Evolutionary conservation across 495 filamentous ascomycete species (phyloP), one percentile per base, ranked within the genome.

Genomic region (Penicillium nucicola): DNA sequence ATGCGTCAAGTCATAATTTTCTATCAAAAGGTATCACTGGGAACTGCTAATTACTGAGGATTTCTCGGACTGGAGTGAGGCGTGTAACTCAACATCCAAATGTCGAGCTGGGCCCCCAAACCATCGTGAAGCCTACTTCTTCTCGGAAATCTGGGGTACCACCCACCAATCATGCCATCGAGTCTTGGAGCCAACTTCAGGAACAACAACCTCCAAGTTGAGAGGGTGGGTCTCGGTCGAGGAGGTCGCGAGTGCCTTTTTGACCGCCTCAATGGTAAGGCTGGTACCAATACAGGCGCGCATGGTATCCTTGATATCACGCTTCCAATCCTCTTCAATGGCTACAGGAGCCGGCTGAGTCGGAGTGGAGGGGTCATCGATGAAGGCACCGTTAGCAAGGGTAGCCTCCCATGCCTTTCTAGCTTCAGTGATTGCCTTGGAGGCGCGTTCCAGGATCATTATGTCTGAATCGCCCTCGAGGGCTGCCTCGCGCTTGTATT

Each of bases 91-190:
- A 28, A 8, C 25, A 28, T 9, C 25, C 6, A 28, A 9, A 28
- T 28, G 22, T 7, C 22, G 25, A 28, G 25, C 7, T 28, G 7
- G 6, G 25, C 25, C 25, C 25, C 25, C 25, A 28, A 28, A 8
- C 7, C 7, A 9, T 9, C 25, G 34, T 43, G 23, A 56, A 13
- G 42, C 22, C 39, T 36, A 5, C 40, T 60, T 57, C 20, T 54
- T 60, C 45, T 60, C 60, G 4, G 52, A 60, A 35, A 91, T 55
- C 63, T 83, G 84, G 5, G 87, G 87, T 48, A 92, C 85, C 51
- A 83, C 74, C 89, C 89, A 93, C 83, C 85, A 89, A 55, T 84
- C 82, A 71, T 88, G 82, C 72, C 87, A 86, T 34, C 65, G 71
- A 15, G 67, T 60, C 57, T 80, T 78, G 4, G 74, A 65, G 7